Evolutionary conservation across 345 rosid genomes (phyloP).

Genomic region (Citrus trifoliata): DNA sequence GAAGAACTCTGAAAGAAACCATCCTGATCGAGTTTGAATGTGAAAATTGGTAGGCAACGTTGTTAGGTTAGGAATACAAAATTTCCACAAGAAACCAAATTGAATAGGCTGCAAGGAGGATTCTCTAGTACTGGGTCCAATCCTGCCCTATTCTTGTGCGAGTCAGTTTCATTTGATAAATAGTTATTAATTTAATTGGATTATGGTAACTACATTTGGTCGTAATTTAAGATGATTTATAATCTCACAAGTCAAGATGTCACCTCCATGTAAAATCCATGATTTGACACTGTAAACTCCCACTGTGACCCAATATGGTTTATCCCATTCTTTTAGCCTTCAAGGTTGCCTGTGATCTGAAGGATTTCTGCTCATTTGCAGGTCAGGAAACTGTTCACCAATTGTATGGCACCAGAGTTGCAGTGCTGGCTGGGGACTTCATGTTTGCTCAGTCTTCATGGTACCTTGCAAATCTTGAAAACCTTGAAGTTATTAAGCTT

Average conservation of each 20-base stretch:
- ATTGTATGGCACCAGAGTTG: slow-evolving; percentile 81
- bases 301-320: neutral
- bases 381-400: slow-evolving; percentile 91
- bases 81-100: neutral
- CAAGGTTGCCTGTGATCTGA: neutral
- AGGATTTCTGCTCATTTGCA: slow-evolving; percentile 14
- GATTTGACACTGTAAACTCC: neutral
- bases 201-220: neutral
- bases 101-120: no score
- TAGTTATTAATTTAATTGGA: neutral
- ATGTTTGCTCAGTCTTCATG: slow-evolving; percentile 99
- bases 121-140: no score
- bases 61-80: neutral
- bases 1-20: neutral
- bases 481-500: slow-evolving; percentile 89
- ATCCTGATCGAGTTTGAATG: neutral
- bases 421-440: slow-evolving; percentile 89
- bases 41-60: neutral
- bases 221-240: neutral
- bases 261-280: neutral
- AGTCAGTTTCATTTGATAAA: neutral
- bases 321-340: neutral
- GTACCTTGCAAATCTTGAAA: slow-evolving; percentile 96
- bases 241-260: neutral
- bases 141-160: neutral